A percentile compares a stretch with the other conserved stretches of the same genome.
Evolutionary conservation across 805 yeast genomes (phyloP).

Genomic region (Ogataea pini): DNA sequence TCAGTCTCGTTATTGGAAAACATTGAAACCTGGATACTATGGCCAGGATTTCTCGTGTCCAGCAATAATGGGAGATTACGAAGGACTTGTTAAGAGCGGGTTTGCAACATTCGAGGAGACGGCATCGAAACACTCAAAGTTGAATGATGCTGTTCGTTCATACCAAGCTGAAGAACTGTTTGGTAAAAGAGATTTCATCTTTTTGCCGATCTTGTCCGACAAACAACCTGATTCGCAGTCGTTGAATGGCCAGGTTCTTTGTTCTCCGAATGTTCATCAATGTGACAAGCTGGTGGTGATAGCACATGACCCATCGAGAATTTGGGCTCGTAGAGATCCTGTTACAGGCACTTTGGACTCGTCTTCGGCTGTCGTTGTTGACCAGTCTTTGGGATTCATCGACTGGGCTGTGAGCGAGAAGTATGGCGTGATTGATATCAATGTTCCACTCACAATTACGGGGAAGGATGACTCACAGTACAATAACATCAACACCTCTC

Average conservation of each 20-base stretch:
- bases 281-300: constrained; percentile 65
- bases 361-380: constrained; percentile 70
- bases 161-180: constrained; percentile 63
- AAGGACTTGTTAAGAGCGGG: constrained; percentile 39
- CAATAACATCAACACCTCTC: constrained; percentile 66
- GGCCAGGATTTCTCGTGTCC: constrained; percentile 37
- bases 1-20: constrained; percentile 88
- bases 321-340: constrained; percentile 87
- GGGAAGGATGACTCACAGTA: constrained; percentile 51
- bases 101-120: constrained; percentile 39
- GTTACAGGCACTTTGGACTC: constrained; percentile 76
- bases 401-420: constrained; percentile 61
- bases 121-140: constrained; percentile 45
- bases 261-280: constrained; percentile 69
- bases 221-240: constrained; percentile 46
- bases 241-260: constrained; percentile 63
- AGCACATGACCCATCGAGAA: constrained; percentile 88
- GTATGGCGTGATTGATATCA: constrained; percentile 82
- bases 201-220: constrained; percentile 60
- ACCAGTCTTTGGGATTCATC: constrained; percentile 68
- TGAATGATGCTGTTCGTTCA: constrained; percentile 75
- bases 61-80: constrained; percentile 32
- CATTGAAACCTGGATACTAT: constrained; percentile 66
- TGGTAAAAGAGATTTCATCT: constrained; percentile 57
- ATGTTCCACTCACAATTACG: constrained; percentile 62